Evolutionary conservation across 257 asterid genomes (phyloP), one percentile per base, ranked within the genome.

Genomic region (Ilex aquifolium): DNA sequence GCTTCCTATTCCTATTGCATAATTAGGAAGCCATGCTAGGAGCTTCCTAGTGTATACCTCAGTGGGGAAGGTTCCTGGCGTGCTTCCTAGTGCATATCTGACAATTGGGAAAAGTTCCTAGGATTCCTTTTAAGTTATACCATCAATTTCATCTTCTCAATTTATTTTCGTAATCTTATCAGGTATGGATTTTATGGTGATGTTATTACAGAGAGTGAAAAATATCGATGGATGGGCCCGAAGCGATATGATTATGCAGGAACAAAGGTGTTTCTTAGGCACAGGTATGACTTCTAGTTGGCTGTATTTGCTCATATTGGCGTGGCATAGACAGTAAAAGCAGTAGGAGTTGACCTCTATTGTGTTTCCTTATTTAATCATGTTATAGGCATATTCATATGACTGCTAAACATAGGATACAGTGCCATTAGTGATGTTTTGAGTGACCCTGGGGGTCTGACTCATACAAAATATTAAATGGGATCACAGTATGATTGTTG

Each of bases 131-230:
- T 65, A 29, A 29, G 9, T 4, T 9, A 14, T 10, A 44, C 48
- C 31, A 44, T 46, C 31, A 15, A 49, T 32, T 70, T 55, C 46
- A 42, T 59, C 29, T 66, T 57, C 29, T 48, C 65, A 49, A 31
- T 61, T 65, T 16, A 63, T 61, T 69, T 60, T 49, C 57, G 10
- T 69, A 56, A 51, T 54, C 71, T 63, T 63, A 65, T 74, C 71
- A 89, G 97, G 83, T 93, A 93, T 59, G 99, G 99, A 14, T 93
- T 93, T 77, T 93, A 93, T 71, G 99, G 99, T 59, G 99, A 92
- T 82, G 97, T 92, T 77, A 85, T 92, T 44, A 83, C 90, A 11
- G 99, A 92, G 85, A 92, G 99, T 48, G 97, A 92, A 72, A 89
- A 89, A 65, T 81, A 82, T 72, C 85, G 99, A 32, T 89, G 99